These are phyloP conservation scores for Hypoxylon trugodes DNA, from an alignment of 495 filamentous ascomycete genomes.

Conservation along the genomic window DNA sequence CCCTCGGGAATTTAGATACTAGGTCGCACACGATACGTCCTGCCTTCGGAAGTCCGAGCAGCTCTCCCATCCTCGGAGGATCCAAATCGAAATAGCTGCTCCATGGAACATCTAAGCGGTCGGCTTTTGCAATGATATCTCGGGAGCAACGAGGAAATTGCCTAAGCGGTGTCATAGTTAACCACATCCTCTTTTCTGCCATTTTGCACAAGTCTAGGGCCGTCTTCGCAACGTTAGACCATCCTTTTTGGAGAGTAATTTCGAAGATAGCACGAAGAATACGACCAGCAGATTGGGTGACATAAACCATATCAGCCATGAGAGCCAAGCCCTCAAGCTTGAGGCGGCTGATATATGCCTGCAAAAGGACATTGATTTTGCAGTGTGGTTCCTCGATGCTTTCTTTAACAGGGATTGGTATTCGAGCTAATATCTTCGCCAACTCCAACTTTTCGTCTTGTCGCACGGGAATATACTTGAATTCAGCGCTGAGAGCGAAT, in stretches of 20 bases:
- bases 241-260: constrained; percentile 94
- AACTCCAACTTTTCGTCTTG: constrained; percentile 98
- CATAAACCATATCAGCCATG: constrained; percentile 99
- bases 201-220: constrained; percentile 97
- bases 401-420: constrained; percentile 97
- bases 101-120: constrained; percentile 95
- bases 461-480: constrained; percentile 98
- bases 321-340: constrained; percentile 93
- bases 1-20: constrained; percentile 89
- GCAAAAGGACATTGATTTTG: constrained; percentile 98
- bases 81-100: constrained; percentile 93
- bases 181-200: constrained; percentile 99
- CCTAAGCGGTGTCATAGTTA: constrained; percentile 93
- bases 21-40: constrained; percentile 85
- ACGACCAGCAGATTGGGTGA: constrained; percentile 96
- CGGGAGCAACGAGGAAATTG: constrained; percentile 84
- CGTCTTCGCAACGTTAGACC: constrained; percentile 91
- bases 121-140: constrained; percentile 90
- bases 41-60: constrained; percentile 90
- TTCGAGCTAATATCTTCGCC: constrained; percentile 85
- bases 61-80: constrained; percentile 94
- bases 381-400: constrained; percentile 95
- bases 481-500: constrained; percentile 97
- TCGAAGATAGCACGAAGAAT: constrained; percentile 97
- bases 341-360: constrained; percentile 95